phyloP scores from a whole-genome alignment of 2,329 filamentous ascomycete genomes.

The Colletotrichum magnum region DNA sequence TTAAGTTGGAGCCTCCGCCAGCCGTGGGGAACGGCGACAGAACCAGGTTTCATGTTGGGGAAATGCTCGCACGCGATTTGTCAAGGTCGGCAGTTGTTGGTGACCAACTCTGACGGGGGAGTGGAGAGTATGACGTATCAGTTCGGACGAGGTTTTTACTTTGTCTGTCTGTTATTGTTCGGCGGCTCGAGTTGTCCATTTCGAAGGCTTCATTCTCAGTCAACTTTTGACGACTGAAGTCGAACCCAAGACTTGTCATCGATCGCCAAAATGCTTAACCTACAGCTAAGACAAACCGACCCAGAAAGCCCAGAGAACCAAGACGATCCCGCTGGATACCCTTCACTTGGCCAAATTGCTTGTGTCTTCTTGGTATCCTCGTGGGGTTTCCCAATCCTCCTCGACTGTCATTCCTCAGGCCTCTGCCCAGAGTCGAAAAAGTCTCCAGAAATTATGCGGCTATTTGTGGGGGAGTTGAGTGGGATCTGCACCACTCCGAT shows the following conservation, averaged over 20 bases:
- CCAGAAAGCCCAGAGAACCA: constrained; percentile 24
- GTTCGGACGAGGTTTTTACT: neutral
- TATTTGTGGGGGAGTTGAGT: constrained; percentile 25
- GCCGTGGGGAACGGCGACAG: constrained; percentile 32
- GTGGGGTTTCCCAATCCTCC: neutral
- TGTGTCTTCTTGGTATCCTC: constrained; percentile 16
- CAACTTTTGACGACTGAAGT: neutral
- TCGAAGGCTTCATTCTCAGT: neutral
- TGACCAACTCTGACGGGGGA: constrained; percentile 15
- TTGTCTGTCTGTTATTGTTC: neutral
- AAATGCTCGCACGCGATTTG: constrained; percentile 39
- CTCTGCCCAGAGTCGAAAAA: too few relatives aligned
- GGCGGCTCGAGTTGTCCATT: constrained; percentile 3
- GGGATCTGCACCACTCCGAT: constrained; percentile 21
- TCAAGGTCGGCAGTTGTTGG: constrained; percentile 39
- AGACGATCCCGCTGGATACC: constrained; percentile 8
- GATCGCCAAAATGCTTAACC: constrained; percentile 27
- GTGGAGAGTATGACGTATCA: constrained; percentile 37
- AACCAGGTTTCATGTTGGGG: constrained; percentile 38
- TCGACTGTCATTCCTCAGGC: neutral
- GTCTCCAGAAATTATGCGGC: constrained; percentile 7
- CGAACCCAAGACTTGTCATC: constrained; percentile 4
- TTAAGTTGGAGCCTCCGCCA: constrained; percentile 22
- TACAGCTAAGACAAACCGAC: constrained; percentile 12
- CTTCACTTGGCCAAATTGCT: constrained; percentile 32